phyloP scores from a whole-genome alignment of 495 filamentous ascomycete species.

The Hypomontagnella submonticulosa region DNA sequence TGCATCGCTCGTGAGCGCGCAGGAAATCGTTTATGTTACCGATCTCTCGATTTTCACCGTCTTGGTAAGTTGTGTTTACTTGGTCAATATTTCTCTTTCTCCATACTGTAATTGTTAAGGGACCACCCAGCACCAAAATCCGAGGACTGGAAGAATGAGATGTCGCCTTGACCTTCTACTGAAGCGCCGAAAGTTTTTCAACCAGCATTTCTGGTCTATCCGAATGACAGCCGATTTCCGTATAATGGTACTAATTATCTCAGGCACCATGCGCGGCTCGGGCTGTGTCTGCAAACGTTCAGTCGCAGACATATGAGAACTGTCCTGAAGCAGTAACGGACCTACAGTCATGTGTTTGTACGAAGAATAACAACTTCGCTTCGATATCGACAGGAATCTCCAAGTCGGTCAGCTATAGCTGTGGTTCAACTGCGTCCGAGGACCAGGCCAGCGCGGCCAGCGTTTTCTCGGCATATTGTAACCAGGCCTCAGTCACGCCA shows the following conservation, averaged over 20 bases:
- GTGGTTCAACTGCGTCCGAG: conserved; percentile 56
- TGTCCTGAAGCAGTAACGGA: conserved; percentile 55
- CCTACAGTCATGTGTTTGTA: conserved; percentile 61
- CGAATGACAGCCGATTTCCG: conserved; percentile 1
- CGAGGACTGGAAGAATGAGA: too few species aligned
- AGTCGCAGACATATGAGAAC: conserved; percentile 50
- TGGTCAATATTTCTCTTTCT: neutral
- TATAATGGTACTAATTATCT: conserved; percentile 11
- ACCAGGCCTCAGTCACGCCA: conserved; percentile 48
- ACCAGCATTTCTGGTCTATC: too few species aligned
- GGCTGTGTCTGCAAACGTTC: conserved; percentile 55
- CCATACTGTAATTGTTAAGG: neutral
- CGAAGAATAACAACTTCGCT: conserved; percentile 58
- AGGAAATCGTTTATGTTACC: conserved; percentile 56
- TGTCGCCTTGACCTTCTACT: too few species aligned
- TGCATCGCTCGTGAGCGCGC: conserved; percentile 33
- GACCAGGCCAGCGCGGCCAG: conserved; percentile 57
- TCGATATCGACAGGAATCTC: conserved; percentile 54
- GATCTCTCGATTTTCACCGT: conserved; percentile 55
- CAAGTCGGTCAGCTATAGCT: conserved; percentile 51
- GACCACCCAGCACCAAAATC: too few species aligned
- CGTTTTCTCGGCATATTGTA: conserved; percentile 60
- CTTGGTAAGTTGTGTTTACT: conserved; percentile 47
- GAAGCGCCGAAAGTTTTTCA: too few species aligned
- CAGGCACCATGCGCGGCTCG: conserved; percentile 61